These are phyloP conservation scores for Colletotrichum sp. DNA, from an alignment of 2,329 filamentous ascomycete species.

Conservation along the genomic window DNA sequence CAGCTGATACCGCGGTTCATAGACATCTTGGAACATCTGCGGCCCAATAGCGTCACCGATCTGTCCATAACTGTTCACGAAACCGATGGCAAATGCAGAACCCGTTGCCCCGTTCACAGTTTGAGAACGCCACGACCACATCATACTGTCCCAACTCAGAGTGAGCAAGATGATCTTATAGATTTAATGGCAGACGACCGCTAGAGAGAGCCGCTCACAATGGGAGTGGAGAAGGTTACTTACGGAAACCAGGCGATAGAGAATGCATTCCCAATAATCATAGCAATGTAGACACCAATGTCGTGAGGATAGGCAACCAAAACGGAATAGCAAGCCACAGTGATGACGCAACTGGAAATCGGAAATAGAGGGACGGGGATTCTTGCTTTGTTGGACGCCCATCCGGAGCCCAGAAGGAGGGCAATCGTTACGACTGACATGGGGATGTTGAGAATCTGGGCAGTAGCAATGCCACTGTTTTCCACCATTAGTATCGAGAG, in stretches of 20 bases:
- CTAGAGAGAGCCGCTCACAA: neutral
- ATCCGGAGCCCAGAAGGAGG: neutral
- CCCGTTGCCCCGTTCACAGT: neutral
- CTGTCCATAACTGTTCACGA: neutral
- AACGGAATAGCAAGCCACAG: neutral
- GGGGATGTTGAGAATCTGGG: neutral
- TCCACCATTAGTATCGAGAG: neutral
- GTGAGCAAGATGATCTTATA: fast-evolving
- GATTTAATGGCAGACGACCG: fast-evolving
- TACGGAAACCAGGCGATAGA: neutral
- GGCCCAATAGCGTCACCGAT: neutral
- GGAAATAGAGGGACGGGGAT: neutral
- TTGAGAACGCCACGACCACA: neutral
- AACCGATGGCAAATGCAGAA: neutral
- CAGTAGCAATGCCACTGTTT: neutral
- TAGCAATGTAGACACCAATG: neutral
- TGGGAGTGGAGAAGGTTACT: neutral
- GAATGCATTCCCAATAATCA: neutral
- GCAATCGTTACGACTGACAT: neutral
- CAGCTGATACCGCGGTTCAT: neutral
- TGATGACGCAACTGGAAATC: neutral
- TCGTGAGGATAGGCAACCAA: neutral
- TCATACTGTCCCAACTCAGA: neutral
- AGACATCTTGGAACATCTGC: neutral
- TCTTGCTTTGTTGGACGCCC: neutral